A percentile compares a stretch with the other conserved stretches of the same genome.
These are phyloP conservation scores for Debaryomyces coudertii DNA, from an alignment of 1,139 yeast genomes.

Conservation along the genomic window DNA sequence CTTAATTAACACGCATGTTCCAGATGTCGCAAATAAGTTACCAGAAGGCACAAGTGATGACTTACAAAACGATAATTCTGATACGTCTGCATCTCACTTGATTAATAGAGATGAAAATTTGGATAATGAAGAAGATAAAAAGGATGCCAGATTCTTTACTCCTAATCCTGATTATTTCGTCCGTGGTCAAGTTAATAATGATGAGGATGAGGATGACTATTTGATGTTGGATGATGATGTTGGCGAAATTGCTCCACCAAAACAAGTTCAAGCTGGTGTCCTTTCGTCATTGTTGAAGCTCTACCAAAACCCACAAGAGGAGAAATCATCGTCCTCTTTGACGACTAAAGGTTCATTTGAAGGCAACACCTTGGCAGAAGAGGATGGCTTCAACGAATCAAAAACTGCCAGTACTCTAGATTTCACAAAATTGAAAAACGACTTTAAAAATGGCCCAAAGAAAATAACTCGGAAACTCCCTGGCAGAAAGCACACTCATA, in stretches of 20 bases:
- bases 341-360: slow-evolving; percentile 16
- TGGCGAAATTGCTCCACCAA: slow-evolving; percentile 65
- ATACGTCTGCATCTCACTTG: slow-evolving; percentile 4
- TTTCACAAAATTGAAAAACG: slow-evolving; percentile 31
- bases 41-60: slow-evolving; percentile 8
- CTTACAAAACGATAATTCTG: slow-evolving; percentile 9
- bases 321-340: slow-evolving; percentile 31
- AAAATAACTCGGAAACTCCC: slow-evolving; percentile 22
- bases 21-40: slow-evolving; percentile 21
- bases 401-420: slow-evolving; percentile 24
- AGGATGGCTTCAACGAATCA: slow-evolving; percentile 17
- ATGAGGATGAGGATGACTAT: slow-evolving; percentile 38
- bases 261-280: slow-evolving; percentile 79
- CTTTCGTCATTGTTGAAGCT: slow-evolving; percentile 73
- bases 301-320: slow-evolving; percentile 52
- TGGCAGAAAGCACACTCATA: slow-evolving; percentile 14
- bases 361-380: slow-evolving; percentile 15
- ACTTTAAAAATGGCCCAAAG: slow-evolving; percentile 28
- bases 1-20: slow-evolving; percentile 41
- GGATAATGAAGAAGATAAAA: slow-evolving; percentile 10
- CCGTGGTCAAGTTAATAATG: slow-evolving; percentile 34
- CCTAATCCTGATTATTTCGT: slow-evolving; percentile 51
- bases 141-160: slow-evolving; percentile 33
- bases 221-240: slow-evolving; percentile 45
- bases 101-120: slow-evolving; percentile 12